Base-by-base conservation (phyloP, 1,284 basidiomycete genomes). In the Tranzscheliella williamsii region DNA sequence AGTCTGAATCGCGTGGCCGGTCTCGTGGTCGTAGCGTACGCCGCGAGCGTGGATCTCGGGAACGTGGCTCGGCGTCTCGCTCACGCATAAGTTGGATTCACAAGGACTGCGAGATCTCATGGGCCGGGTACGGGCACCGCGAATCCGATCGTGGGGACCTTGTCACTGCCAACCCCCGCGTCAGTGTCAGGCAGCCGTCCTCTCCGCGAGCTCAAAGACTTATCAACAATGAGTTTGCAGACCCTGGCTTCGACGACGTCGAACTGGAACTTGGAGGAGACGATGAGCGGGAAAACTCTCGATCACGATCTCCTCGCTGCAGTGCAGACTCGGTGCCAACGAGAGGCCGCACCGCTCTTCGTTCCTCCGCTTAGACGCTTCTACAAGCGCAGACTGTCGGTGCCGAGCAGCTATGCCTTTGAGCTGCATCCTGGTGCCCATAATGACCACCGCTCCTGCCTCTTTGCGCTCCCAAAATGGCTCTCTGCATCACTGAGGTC, bases 191-290 rank as follows among this genome's bases (percentile, higher is more conserved):
- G 13, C 13, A 9, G 9, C 11, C 42, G 39, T 16, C 22, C 41
- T 30, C 44, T 33, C 9, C 55, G 42, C 27, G 22, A 40, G 1
- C 45, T 36, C 34, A 17, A 8, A 9, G 32, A 34, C 8, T 17
- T 20, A 17, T 9, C 32, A 9, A 34, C 32, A 29, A 29, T 15
- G 57, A 52, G 23, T 43, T 48, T 40, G 27, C 43, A 26, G 61
- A 57, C 21, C 60, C 55, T 4, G 65, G 65, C 33, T 70, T 67
- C 26, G 67, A 70, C 49, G 64, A 70, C 20, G 52, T 67, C 30
- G 67, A 70, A 15, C 61, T 70, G 33, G 67, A 70, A 16, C 60
- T 67, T 38, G 67, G 67, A 34, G 55, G 51, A 38, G 61, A 64
- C 30, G 54, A 64, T 27, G 50, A 58, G 31, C 42, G 46, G n/a